Conservation (phyloP, 495 filamentous ascomycete genomes). For the Penicillium coprophilum region DNA sequence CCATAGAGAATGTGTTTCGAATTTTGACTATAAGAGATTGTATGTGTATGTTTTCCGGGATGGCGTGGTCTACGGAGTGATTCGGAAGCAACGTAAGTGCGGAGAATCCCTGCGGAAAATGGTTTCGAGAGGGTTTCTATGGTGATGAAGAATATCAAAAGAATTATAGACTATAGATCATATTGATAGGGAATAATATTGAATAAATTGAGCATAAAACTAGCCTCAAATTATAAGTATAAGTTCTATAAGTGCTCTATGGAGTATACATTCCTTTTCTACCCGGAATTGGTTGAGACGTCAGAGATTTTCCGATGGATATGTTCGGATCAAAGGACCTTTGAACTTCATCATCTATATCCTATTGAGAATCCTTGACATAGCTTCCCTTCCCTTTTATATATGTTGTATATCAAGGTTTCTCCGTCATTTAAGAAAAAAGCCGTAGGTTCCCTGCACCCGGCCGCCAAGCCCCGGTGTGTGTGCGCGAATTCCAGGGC, state of each 20-base stretch:
- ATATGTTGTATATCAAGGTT: not conserved
- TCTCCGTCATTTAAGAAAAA: not conserved
- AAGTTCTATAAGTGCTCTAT: not conserved
- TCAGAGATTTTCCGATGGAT: slow-evolving; percentile 37
- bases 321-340: slow-evolving; percentile 21
- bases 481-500: slow-evolving; percentile 37
- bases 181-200: not conserved
- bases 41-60: slow-evolving; percentile 1
- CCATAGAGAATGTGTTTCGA: slow-evolving; percentile 36
- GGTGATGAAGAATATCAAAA: not conserved
- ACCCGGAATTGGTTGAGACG: slow-evolving; percentile 25
- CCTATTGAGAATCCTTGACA: not conserved
- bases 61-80: slow-evolving; percentile 27
- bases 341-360: slow-evolving; percentile 19
- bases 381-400: no score
- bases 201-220: not conserved
- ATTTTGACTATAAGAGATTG: slow-evolving; percentile 11
- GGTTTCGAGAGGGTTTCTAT: slow-evolving; percentile 1
- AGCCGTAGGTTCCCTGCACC: slow-evolving; percentile 32
- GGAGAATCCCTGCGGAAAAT: slow-evolving; percentile 32
- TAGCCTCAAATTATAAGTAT: not conserved
- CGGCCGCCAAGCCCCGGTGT: slow-evolving; percentile 46
- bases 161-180: no score
- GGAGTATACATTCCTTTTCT: not conserved
- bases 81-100: slow-evolving; percentile 32